These are phyloP conservation scores for Globisporangium okanoganense DNA, from an alignment of 352 stramenopile genomes.

Conservation along the genomic window DNA sequence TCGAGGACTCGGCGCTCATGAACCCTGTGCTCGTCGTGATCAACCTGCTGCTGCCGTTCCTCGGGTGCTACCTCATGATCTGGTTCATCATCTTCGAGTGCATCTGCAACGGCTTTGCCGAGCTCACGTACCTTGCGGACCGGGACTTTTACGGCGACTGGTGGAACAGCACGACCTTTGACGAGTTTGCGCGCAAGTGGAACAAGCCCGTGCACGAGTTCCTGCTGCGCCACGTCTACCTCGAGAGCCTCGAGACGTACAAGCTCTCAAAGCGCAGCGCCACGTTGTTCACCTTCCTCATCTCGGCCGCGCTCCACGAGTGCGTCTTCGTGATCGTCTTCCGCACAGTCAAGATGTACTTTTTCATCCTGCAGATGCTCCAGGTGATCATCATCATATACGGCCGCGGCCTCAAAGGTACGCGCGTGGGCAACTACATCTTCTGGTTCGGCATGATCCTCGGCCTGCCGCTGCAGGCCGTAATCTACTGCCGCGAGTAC, in stretches of 20 bases:
- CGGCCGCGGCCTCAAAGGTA: conserved; percentile 64
- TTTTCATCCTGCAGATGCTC: conserved; percentile 94
- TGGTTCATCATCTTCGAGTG: conserved; percentile 98
- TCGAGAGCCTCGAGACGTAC: conserved; percentile 72
- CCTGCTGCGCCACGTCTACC: conserved; percentile 82
- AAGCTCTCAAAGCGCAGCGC: conserved; percentile 69
- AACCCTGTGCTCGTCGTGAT: conserved; percentile 57
- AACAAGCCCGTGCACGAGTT: conserved; percentile 98
- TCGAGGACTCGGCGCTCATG: conserved; percentile 66
- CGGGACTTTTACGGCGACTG: conserved; percentile 96
- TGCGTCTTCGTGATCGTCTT: conserved; percentile 94
- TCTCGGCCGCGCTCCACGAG: conserved; percentile 95
- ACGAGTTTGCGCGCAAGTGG: conserved; percentile 92
- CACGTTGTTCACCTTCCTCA: conserved; percentile 90
- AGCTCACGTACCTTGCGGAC: conserved; percentile 90
- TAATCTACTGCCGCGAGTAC: conserved; percentile 83
- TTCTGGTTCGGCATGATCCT: conserved; percentile 83
- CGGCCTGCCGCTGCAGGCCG: conserved; percentile 59
- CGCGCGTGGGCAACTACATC: conserved; percentile 70
- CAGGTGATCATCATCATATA: conserved; percentile 92
- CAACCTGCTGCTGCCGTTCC: conserved; percentile 90
- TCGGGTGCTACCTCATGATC: conserved; percentile 93
- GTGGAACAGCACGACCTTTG: conserved; percentile 96
- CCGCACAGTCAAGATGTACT: conserved; percentile 90
- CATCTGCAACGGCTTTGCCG: conserved; percentile 94